Evolutionary conservation across 257 asterid species (phyloP).

Genomic region (Solanum tarapatanum): DNA sequence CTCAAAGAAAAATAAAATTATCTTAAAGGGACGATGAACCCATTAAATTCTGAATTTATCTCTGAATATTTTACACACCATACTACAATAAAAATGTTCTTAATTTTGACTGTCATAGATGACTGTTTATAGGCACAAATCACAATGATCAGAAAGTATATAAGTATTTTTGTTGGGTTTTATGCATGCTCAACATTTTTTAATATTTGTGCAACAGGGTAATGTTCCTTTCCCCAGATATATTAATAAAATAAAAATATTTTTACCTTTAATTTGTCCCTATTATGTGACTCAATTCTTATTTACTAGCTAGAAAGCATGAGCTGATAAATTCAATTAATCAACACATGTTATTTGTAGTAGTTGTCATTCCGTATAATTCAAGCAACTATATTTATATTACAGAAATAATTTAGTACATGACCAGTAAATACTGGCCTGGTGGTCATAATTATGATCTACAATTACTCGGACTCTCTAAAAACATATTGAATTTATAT

Average conservation of each 20-base stretch:
- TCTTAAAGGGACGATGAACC: background rate
- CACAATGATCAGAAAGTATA: background rate
- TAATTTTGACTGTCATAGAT: background rate
- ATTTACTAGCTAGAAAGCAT: background rate
- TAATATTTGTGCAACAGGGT: background rate
- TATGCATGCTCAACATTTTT: slow-evolving; percentile 15
- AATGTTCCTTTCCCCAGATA: background rate
- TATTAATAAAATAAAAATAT: background rate
- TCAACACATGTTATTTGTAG: background rate
- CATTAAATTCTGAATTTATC: background rate
- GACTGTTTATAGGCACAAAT: slow-evolving; percentile 10
- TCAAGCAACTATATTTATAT: background rate
- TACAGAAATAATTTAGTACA: background rate
- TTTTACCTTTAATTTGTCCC: background rate
- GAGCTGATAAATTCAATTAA: background rate
- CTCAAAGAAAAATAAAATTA: rapidly evolving
- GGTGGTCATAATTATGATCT: background rate
- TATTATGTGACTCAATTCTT: background rate
- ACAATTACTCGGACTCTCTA: background rate
- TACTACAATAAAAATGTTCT: background rate
- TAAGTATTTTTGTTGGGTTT: slow-evolving; percentile 7
- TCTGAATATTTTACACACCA: rapidly evolving
- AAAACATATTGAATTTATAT: rapidly evolving
- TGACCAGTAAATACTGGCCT: background rate
- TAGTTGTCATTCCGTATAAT: background rate